Evolutionary conservation across 2,329 filamentous ascomycete species (phyloP).

Genomic region (Fusarium stilboides): DNA sequence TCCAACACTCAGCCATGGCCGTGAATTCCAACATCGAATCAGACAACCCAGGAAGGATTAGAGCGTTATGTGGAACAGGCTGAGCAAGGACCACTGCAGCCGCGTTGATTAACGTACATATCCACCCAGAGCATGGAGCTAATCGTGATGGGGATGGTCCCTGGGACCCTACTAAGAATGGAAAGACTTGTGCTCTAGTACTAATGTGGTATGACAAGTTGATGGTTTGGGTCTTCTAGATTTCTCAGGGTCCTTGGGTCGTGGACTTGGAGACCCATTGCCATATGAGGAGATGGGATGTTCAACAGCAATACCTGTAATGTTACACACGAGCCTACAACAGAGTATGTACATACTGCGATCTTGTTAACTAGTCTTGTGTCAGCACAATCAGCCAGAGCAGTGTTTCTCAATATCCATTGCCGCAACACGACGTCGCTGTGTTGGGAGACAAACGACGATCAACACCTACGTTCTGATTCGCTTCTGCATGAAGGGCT

Average conservation of each 20-base stretch:
- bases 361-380: neutral
- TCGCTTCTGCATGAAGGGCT: slow-evolving; percentile 17
- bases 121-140: slow-evolving; percentile 33
- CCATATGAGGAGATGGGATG: neutral
- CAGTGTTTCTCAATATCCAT: neutral
- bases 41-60: slow-evolving; percentile 4
- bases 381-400: neutral
- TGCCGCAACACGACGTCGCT: slow-evolving; percentile 2
- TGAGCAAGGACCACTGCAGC: slow-evolving; percentile 37
- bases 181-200: slow-evolving; percentile 24
- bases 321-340: neutral
- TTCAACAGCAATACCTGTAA: neutral
- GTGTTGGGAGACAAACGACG: slow-evolving; percentile 6
- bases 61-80: slow-evolving; percentile 17
- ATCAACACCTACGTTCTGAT: slow-evolving; percentile 6
- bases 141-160: slow-evolving; percentile 35
- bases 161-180: slow-evolving; percentile 14
- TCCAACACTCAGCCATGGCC: neutral
- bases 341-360: neutral
- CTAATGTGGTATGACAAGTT: slow-evolving; percentile 33
- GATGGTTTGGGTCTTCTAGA: slow-evolving; percentile 21
- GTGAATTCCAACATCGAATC: slow-evolving; percentile 9
- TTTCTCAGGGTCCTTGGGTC: slow-evolving; percentile 32
- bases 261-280: slow-evolving; percentile 3
- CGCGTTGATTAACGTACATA: slow-evolving; percentile 34